Evolutionary conservation across 2,329 filamentous ascomycete species (phyloP).

Genomic region (Colletotrichum lindemuthianum): DNA sequence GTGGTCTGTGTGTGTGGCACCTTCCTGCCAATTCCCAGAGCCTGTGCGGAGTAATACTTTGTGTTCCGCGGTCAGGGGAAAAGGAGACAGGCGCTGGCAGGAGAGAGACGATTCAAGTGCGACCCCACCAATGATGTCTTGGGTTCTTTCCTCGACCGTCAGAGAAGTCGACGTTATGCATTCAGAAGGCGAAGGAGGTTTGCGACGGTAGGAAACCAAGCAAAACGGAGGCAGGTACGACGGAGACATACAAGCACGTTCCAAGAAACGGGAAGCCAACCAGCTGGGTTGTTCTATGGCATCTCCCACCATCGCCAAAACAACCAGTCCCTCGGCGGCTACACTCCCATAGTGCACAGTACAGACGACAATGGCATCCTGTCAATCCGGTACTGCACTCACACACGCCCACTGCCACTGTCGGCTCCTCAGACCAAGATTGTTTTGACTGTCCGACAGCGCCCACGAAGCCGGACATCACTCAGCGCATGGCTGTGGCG

Average conservation of each 20-base stretch:
- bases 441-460: background rate
- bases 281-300: background rate
- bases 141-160: background rate
- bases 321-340: too few relatives aligned
- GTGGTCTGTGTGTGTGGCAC: too few relatives aligned
- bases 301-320: background rate
- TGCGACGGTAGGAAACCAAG: too few relatives aligned
- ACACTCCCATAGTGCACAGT: too few relatives aligned
- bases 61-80: too few relatives aligned
- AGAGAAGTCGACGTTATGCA: background rate
- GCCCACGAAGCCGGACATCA: background rate
- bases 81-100: too few relatives aligned
- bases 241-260: background rate
- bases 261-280: background rate
- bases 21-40: too few relatives aligned
- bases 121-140: background rate
- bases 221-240: background rate
- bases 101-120: background rate
- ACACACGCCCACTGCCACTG: too few relatives aligned
- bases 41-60: too few relatives aligned
- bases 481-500: background rate
- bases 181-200: background rate
- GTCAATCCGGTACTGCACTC: too few relatives aligned
- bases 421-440: background rate
- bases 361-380: background rate